phyloP scores from a whole-genome alignment of 495 filamentous ascomycete species.

The Aspergillus steynii region DNA sequence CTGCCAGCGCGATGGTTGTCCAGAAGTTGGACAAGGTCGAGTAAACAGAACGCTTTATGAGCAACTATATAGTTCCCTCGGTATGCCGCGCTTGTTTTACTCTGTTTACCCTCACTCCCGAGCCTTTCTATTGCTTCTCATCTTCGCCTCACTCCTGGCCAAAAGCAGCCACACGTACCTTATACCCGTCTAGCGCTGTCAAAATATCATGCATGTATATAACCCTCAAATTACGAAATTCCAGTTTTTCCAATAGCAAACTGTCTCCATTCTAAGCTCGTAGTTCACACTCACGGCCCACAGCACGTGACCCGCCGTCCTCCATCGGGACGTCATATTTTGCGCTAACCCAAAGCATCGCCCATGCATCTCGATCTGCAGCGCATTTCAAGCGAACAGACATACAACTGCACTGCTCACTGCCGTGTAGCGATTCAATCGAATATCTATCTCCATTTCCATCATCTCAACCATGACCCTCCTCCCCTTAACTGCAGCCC shows the following conservation, averaged over 20 bases:
- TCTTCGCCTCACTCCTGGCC: no score
- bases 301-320: background rate
- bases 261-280: no score
- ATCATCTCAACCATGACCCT: no score
- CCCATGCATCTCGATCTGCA: background rate
- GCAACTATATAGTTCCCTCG: background rate
- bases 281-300: no score
- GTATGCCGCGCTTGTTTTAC: background rate
- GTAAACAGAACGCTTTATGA: slow-evolving; percentile 13
- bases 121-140: no score
- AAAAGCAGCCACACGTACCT: background rate
- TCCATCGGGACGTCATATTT: background rate
- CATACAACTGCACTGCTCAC: no score
- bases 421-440: no score
- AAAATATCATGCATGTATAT: background rate
- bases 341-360: background rate
- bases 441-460: no score
- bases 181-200: background rate
- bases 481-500: background rate
- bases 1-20: slow-evolving; percentile 88
- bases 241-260: no score
- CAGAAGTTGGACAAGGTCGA: slow-evolving; percentile 75
- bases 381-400: no score
- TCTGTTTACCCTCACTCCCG: background rate
- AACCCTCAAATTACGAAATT: background rate